Base-by-base conservation (phyloP, 1,139 yeast species). In the Pichia sp. region DNA sequence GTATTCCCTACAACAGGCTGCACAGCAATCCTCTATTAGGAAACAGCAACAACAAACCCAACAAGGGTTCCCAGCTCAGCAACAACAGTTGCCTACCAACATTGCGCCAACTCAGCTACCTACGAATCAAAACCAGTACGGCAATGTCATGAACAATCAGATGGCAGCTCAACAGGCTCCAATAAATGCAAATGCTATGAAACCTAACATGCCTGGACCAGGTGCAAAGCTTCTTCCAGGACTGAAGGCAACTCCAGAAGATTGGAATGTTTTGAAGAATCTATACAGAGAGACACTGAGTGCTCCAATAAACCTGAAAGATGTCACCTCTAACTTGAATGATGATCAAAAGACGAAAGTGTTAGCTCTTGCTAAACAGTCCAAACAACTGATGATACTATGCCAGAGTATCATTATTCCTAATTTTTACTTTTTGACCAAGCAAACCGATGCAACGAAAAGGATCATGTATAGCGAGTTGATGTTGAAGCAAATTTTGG, bases 401-500 rank as follows among this genome's bases (percentile, higher is more conserved):
- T 82, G 82, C 17, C 94, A 85, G 53, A 78, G 78, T 44, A 46
- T 55, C 19, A 67, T 85, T 33, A 76, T 84, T 33, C 86, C 93
- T 30, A 77, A 83, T 53, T 84, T 83, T 50, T 85, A 72, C 52
- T 72, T 80, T 41, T 66, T 85, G 39, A 80, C 93, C 1, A 74
- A 79, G 49, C 83, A 81, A 53, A 71, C 69, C 30, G 85, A 77
- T 38, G 88, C 85, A 6, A 81, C 94, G 1, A 76, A 76, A 50
- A 72, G 84, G 45, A 69, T 86, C 44, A 67, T 86, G 42, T 91
- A 83, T 55, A 75, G 84, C 69, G 79, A 85, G 57, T 69, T 76
- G 44, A 80, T 85, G 81, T 75, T 85, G 30, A 79, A 77, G 50
- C 81, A 79, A 53, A 82, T 85, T 42, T 63, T 79, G 52, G 93